These are phyloP conservation scores for Exophiala oligosperma DNA, from an alignment of 2,329 filamentous ascomycete species.

Conservation along the genomic window DNA sequence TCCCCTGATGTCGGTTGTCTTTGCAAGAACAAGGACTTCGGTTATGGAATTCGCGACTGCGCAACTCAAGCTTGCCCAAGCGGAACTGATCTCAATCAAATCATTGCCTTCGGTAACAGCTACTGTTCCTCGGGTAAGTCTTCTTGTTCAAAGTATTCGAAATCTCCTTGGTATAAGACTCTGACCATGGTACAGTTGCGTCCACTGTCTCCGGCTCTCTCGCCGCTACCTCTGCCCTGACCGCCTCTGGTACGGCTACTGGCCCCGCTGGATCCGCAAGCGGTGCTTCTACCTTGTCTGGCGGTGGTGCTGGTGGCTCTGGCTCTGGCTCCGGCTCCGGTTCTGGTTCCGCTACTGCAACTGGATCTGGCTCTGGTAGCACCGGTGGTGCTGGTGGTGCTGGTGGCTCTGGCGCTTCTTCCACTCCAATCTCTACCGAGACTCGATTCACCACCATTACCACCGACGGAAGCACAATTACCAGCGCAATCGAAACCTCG, in stretches of 20 bases:
- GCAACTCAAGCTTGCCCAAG: constrained; percentile 43
- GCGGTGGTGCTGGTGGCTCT: background rate
- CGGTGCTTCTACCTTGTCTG: background rate
- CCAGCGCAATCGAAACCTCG: constrained; percentile 25
- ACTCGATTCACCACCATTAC: constrained; percentile 25
- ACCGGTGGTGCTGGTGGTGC: constrained; percentile 12
- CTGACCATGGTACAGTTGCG: constrained; percentile 13
- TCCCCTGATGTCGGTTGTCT: constrained; percentile 39
- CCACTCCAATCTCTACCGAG: constrained; percentile 23
- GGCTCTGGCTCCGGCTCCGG: constrained; percentile 9
- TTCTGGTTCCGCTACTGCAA: constrained; percentile 16
- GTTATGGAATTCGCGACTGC: constrained; percentile 49
- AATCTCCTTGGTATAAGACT: background rate
- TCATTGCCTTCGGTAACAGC: constrained; percentile 36
- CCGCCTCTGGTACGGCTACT: constrained; percentile 17
- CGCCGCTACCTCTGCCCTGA: constrained; percentile 19
- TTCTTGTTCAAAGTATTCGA: background rate
- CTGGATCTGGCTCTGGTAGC: constrained; percentile 7
- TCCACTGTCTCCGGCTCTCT: constrained; percentile 15
- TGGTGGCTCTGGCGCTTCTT: constrained; percentile 18
- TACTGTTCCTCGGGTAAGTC: constrained; percentile 37
- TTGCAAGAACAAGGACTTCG: constrained; percentile 43
- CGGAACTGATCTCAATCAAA: constrained; percentile 35
- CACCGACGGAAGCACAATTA: constrained; percentile 28
- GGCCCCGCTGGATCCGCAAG: constrained; percentile 13